Percentiles rank a stretch among this genome's conserved stretches.
These are phyloP conservation scores for Teratosphaeria viscida DNA, from an alignment of 2,329 filamentous ascomycete genomes.

Conservation along the genomic window DNA sequence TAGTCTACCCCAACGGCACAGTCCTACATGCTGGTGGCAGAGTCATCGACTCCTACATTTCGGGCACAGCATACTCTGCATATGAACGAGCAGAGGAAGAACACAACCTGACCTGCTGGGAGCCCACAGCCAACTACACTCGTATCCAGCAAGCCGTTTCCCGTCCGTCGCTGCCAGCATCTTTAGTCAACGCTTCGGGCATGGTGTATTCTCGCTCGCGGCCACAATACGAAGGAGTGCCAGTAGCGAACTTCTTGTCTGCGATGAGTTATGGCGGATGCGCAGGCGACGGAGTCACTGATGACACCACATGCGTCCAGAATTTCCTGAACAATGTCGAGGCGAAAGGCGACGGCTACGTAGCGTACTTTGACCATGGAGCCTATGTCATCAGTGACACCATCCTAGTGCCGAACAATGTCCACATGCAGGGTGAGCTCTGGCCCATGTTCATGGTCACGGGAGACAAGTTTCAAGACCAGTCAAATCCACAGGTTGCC, in stretches of 20 bases:
- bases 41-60: constrained; percentile 55
- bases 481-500: constrained; percentile 63
- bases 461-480: constrained; percentile 64
- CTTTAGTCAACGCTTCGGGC: constrained; percentile 54
- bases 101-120: constrained; percentile 20
- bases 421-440: constrained; percentile 45
- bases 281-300: constrained; percentile 72
- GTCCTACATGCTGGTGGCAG: constrained; percentile 58
- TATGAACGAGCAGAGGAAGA: constrained; percentile 23
- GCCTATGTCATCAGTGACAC: constrained; percentile 50
- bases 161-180: constrained; percentile 52
- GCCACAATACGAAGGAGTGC: constrained; percentile 69
- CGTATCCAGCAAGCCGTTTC: constrained; percentile 23
- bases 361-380: constrained; percentile 55
- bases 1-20: constrained; percentile 48
- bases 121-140: constrained; percentile 15
- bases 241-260: constrained; percentile 62
- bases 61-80: constrained; percentile 58
- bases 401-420: constrained; percentile 38
- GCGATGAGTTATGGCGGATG: constrained; percentile 40
- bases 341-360: constrained; percentile 33
- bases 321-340: constrained; percentile 58
- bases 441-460: constrained; percentile 59
- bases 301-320: constrained; percentile 80
- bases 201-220: constrained; percentile 71